A percentile compares a stretch with the other conserved stretches of the same genome.
Evolutionary conservation across 345 rosid genomes (phyloP).

Genomic region (Lagerstroemia speciosa): DNA sequence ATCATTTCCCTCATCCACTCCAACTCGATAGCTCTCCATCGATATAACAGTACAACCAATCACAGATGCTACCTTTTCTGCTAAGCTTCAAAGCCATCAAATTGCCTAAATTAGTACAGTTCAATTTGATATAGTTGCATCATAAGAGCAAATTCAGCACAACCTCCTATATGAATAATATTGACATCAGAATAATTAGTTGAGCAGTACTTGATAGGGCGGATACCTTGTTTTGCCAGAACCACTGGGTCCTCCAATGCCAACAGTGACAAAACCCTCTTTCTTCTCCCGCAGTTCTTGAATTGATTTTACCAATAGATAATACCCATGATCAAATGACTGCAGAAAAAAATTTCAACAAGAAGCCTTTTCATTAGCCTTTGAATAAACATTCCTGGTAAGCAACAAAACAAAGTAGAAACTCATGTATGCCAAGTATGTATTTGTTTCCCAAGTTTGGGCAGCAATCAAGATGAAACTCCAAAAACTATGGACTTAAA

Average conservation of each 20-base stretch:
- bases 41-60: conserved; percentile 90
- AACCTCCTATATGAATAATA: background rate
- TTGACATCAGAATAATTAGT: conserved; percentile 1
- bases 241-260: conserved; percentile 98
- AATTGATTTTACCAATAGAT: conserved; percentile 77
- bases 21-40: conserved; percentile 91
- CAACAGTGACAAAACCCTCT: conserved; percentile 80
- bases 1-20: conserved; percentile 77
- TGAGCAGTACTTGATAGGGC: conserved; percentile 4
- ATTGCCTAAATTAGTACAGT: background rate
- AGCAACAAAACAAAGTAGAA: background rate
- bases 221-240: conserved; percentile 89
- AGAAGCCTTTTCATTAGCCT: background rate
- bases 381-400: background rate
- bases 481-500: background rate
- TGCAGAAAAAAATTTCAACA: conserved; percentile 20
- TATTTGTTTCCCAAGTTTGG: background rate
- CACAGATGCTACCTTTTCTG: conserved; percentile 97
- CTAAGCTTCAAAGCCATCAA: conserved; percentile 51
- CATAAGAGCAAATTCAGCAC: background rate
- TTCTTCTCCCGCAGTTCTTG: conserved; percentile 97
- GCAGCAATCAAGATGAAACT: background rate
- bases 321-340: conserved; percentile 92
- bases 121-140: background rate
- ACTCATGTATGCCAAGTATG: background rate